A percentile compares a stretch with the other conserved stretches of the same genome.
phyloP scores from a whole-genome alignment of 192 early-diverging fungal genomes.

The Backusella mclennaniae region DNA sequence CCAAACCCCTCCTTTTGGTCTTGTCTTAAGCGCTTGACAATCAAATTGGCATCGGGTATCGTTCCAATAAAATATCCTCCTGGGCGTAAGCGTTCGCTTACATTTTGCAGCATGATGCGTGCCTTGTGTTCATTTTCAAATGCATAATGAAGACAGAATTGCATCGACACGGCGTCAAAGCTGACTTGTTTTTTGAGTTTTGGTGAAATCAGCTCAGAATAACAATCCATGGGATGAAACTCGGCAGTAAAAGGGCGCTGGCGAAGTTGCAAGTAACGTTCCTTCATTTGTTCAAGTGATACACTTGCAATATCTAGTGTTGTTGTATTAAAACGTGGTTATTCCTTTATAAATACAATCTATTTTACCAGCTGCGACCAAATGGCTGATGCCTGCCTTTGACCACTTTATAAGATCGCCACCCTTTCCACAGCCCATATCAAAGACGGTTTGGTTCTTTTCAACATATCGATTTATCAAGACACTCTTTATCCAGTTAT shows the following conservation, averaged over 20 bases:
- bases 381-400: slow-evolving; percentile 67
- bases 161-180: slow-evolving; percentile 90
- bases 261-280: slow-evolving; percentile 59
- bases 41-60: slow-evolving; percentile 88
- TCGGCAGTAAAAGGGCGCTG: slow-evolving; percentile 63
- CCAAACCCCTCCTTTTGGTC: slow-evolving; percentile 62
- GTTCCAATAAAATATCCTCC: slow-evolving; percentile 91
- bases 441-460: slow-evolving; percentile 65
- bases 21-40: slow-evolving; percentile 53
- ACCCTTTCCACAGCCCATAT: slow-evolving; percentile 94
- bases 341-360: not conserved
- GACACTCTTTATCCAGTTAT: slow-evolving; percentile 97
- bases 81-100: slow-evolving; percentile 59
- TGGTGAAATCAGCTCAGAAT: slow-evolving; percentile 61
- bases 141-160: slow-evolving; percentile 97
- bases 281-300: slow-evolving; percentile 79
- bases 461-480: slow-evolving; percentile 70
- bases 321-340: not conserved
- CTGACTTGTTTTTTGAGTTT: slow-evolving; percentile 44
- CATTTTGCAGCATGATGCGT: slow-evolving; percentile 78
- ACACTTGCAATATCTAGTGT: slow-evolving; percentile 80
- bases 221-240: slow-evolving; percentile 90
- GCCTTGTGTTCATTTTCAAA: slow-evolving; percentile 86
- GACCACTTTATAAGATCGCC: slow-evolving; percentile 85
- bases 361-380: slow-evolving; percentile 72